Base-by-base conservation (phyloP, 73 alveolate genomes). In the Tetrahymena elliotti region DNA sequence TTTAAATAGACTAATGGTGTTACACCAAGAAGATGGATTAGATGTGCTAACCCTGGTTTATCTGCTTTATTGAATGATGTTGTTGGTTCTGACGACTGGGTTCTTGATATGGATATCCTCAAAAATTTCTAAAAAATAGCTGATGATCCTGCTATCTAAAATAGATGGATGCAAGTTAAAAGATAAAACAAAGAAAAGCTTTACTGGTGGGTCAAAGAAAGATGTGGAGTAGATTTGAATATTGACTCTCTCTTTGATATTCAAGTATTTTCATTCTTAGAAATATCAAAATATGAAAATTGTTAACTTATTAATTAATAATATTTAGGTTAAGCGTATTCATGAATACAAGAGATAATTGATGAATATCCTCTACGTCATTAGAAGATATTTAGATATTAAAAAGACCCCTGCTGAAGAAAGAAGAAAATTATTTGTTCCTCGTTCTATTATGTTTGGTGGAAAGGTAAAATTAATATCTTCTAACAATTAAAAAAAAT, bases 11-110 rank as follows among this genome's bases (percentile, higher is more conserved):
- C 99, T 10, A 98, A 98, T 96, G 99, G 99, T 33, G 99, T 98
- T 16, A 98, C 99, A 38, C 99, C 99, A 13, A 93, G 99, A 83
- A 98, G 99, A 96, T 98, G 99, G 99, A 95, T 98, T 33, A 97
- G 98, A 93, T 97, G 99, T 84, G 97, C 98, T 84, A 98, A 98
- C 95, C 98, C 99, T 31, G 97, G 96, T 38, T 97, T 98, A 27
- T 93, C 98, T 34, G 93, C 93, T 11, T 95, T 98, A 83, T 96
- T 97, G 93, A 95, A 97, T 47, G 98, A 98, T 35, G 94, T 95
- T 47, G 93, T 97, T 35, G 98, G 96, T 33, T 98, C 97, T 20
- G 98, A 97, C 53, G 94, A 84, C 34, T 98, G 99, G 99, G 93
- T 98, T 82, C 84, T 98, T 27, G 98, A 98, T 84, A 92, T 97